Evolutionary conservation across 371 early-diverging fungal species (phyloP), one percentile per base, ranked within the genome.

Genomic region (Rhizopus stolonifer): DNA sequence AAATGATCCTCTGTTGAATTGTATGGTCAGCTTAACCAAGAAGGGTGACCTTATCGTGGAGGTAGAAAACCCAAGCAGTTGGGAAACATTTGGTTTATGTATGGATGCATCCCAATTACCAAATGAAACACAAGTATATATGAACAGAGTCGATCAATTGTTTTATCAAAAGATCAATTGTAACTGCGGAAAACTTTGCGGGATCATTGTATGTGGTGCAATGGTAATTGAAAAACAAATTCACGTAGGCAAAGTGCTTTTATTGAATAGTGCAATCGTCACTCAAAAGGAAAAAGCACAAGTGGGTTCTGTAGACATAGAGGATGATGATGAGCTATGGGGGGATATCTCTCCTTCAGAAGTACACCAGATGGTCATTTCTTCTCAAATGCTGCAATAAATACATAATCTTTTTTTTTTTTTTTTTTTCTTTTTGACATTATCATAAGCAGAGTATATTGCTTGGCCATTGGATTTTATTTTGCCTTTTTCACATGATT

Each of bases 201-300:
- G 63, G 0, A 18, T 50, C 4, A 24, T 63, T 0, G 39, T 63
- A 5, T 58, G 58, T 18, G 15, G 36, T 13, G 46, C 58, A 4
- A 29, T 40, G 17, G 19, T 15, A 23, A n/a, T 33, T 26, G 21
- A 31, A 5, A 53, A 40, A 10, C 38, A n/a, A 17, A 36, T 25
- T 5, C 26, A 58, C 17, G 21, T 42, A 10, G 63, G 63, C 0
- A 53, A 46, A 2, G 63, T 63, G 0, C 54, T 46, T 51, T 17
- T 63, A 2, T 63, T 45, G 50, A 4, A 36, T 34, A 7, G 15
- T 22, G 38, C 18, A 1, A 15, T 49, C 7, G 4, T 36, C 4
- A 29, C 31, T 29, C 10, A 4, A 29, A 10, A 29, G 10, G 31
- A 29, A 29, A 4, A 29, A 10, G 31, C 4, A 29, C 31, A n/a